These are phyloP conservation scores for Mucor ambiguus DNA, from an alignment of 371 early-diverging fungal genomes.

Conservation along the genomic window DNA sequence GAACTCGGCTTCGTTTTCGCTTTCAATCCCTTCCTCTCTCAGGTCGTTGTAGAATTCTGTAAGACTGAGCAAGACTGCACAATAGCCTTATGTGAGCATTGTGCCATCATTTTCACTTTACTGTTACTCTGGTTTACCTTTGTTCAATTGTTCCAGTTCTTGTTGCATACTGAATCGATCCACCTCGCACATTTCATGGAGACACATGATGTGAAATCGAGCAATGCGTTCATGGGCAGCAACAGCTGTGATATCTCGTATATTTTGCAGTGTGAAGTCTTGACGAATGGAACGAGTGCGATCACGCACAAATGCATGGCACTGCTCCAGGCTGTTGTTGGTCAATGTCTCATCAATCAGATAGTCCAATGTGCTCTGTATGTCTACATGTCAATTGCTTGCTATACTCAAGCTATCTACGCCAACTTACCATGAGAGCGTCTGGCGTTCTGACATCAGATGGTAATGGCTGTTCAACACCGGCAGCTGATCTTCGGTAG, in stretches of 20 bases:
- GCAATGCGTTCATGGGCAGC: conserved; percentile 83
- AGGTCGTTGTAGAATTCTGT: conserved; percentile 86
- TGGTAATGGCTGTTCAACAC: conserved; percentile 83
- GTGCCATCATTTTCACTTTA: neutral
- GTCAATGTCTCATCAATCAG: conserved; percentile 67
- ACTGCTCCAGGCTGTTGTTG: conserved; percentile 55
- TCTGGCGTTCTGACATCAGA: conserved; percentile 88
- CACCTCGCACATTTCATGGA: conserved; percentile 73
- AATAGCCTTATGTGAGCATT: neutral
- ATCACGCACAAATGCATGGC: conserved; percentile 89
- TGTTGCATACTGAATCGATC: conserved; percentile 76
- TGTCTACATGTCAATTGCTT: no score
- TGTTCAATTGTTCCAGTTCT: conserved; percentile 87
- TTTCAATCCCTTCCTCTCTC: conserved; percentile 50
- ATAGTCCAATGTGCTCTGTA: conserved; percentile 76
- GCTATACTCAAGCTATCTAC: neutral
- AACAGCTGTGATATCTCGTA: conserved; percentile 68
- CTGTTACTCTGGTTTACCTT: conserved; percentile 51
- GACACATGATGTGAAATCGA: conserved; percentile 84
- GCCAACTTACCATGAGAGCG: conserved; percentile 60
- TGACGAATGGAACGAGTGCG: conserved; percentile 85
- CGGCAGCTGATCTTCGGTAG: conserved; percentile 88
- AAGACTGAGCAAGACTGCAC: conserved; percentile 71
- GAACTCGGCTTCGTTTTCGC: conserved; percentile 88
- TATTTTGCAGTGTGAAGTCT: conserved; percentile 89